These are phyloP conservation scores for Sisymbrium irio DNA, from an alignment of 345 rosid species.

Conservation along the genomic window DNA sequence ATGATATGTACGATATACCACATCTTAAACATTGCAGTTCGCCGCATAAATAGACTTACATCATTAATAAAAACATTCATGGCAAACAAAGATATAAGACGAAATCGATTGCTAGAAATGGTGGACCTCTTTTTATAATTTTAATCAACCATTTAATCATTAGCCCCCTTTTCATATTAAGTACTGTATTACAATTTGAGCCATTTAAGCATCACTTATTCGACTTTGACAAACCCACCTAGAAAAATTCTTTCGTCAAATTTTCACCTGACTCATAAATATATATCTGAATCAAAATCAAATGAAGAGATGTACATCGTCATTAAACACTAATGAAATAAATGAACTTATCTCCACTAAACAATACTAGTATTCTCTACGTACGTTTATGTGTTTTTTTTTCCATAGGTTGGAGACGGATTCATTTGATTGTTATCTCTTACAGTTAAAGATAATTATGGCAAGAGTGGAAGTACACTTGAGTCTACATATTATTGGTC, in stretches of 20 bases:
- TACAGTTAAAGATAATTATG: not conserved
- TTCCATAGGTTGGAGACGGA: not conserved
- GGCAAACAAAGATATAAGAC: constrained; percentile 35
- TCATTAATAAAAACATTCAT: constrained; percentile 24
- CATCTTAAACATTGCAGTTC: constrained; percentile 20
- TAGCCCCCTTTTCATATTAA: constrained; percentile 22
- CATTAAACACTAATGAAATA: constrained; percentile 1
- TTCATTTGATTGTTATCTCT: not conserved
- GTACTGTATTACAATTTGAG: constrained; percentile 4
- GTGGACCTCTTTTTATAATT: constrained; percentile 43
- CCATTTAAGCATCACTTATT: constrained; percentile 32
- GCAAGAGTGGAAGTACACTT: not conserved
- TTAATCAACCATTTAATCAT: constrained; percentile 43
- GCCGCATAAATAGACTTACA: constrained; percentile 37
- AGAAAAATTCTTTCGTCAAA: not conserved
- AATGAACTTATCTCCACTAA: not conserved
- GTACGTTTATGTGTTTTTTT: not conserved
- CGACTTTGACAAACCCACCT: constrained; percentile 16
- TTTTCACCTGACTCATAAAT: constrained; percentile 6
- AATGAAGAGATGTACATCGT: constrained; percentile 13
- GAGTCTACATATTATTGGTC: not conserved
- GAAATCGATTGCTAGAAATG: constrained; percentile 32
- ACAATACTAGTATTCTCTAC: not conserved
- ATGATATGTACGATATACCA: constrained; percentile 10
- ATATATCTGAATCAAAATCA: constrained; percentile 6